Conservation (phyloP, 768 basidiomycete species). For the Rhodotorula diobovata region DNA sequence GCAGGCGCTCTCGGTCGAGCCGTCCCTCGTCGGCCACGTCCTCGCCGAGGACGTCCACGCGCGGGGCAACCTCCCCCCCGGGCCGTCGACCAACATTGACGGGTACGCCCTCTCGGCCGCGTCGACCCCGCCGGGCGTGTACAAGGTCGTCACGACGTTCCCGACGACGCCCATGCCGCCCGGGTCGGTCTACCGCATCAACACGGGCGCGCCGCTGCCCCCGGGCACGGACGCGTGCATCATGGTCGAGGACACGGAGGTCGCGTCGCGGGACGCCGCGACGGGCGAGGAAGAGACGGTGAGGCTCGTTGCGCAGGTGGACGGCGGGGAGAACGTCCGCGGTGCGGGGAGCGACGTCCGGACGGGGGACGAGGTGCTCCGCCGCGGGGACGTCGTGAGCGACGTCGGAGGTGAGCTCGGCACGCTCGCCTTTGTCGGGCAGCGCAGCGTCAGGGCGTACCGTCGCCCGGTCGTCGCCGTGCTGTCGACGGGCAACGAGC, state of each 20-base stretch:
- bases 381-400: conserved; percentile 59
- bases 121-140: conserved; percentile 17
- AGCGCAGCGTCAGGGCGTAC: conserved; percentile 64
- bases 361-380: conserved; percentile 60
- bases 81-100: conserved; percentile 74
- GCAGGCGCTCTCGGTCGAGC: conserved; percentile 47
- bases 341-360: conserved; percentile 58
- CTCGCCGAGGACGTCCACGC: conserved; percentile 72
- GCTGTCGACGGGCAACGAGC: conserved; percentile 80
- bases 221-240: conserved; percentile 70
- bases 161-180: conserved; percentile 49
- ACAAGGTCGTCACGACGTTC: conserved; percentile 30
- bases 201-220: conserved; percentile 79
- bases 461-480: conserved; percentile 72
- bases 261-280: conserved; percentile 53
- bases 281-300: conserved; percentile 65
- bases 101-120: conserved; percentile 78
- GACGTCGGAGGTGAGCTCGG: conserved; percentile 76
- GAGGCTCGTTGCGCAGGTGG: conserved; percentile 61
- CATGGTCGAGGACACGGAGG: conserved; percentile 87
- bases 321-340: conserved; percentile 66
- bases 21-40: conserved; percentile 61
- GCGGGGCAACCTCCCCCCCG: conserved; percentile 60
- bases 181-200: conserved; percentile 64
- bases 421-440: conserved; percentile 71